These are phyloP conservation scores for Cystoisospora suis DNA, from an alignment of 169 alveolate species.

Conservation along the genomic window DNA sequence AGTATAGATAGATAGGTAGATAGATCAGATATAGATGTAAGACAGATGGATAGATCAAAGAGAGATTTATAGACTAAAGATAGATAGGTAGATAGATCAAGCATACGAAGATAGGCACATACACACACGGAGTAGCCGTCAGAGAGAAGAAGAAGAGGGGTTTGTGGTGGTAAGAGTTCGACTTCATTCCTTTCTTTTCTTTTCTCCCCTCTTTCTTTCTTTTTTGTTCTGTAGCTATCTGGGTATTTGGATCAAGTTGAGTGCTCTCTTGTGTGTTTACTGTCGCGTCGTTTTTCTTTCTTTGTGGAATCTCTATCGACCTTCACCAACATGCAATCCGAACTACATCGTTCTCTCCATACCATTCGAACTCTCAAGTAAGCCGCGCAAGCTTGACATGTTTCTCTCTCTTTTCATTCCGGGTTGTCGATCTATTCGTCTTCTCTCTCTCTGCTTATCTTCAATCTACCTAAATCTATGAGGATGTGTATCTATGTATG, in stretches of 20 bases:
- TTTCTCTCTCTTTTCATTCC: not conserved
- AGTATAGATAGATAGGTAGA: too few species aligned
- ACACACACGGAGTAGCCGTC: too few species aligned
- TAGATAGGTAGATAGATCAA: too few species aligned
- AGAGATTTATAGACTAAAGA: too few species aligned
- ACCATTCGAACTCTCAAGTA: not conserved
- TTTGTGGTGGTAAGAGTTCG: too few species aligned
- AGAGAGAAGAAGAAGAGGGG: too few species aligned
- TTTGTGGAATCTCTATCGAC: not conserved
- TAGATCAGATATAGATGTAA: too few species aligned
- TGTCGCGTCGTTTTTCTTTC: slow-evolving; percentile 25
- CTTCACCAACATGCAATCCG: slow-evolving; percentile 17
- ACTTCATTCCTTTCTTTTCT: too few species aligned
- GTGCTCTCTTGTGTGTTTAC: not conserved
- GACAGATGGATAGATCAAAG: too few species aligned
- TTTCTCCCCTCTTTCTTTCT: not conserved
- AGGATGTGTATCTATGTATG: not conserved
- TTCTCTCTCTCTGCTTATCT: not conserved
- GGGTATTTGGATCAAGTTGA: not conserved
- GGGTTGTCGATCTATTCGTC: not conserved
- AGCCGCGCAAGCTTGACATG: not conserved
- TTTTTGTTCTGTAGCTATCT: not conserved
- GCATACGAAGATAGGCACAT: too few species aligned
- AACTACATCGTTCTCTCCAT: not conserved
- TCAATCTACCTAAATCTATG: too few species aligned